Conservation (phyloP, 257 asterid species). For the Forsythia viridissima region DNA sequence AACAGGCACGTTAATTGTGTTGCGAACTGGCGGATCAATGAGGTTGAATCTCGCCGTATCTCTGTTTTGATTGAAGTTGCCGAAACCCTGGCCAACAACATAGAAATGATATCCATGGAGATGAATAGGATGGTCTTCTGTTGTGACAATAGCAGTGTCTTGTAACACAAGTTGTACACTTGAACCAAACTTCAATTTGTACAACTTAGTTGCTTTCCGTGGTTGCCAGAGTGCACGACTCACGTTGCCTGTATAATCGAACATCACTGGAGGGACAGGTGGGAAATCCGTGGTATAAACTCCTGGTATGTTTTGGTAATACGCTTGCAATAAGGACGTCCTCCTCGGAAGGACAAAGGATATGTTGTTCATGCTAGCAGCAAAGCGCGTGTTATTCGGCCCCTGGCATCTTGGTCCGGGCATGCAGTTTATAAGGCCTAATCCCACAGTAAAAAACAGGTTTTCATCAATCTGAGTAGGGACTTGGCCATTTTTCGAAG, state of each 20-base stretch:
- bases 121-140: constrained; percentile 69
- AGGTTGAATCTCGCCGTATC: constrained; percentile 57
- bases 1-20: constrained; percentile 62
- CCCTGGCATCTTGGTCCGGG: constrained; percentile 71
- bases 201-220: constrained; percentile 46
- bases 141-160: constrained; percentile 58
- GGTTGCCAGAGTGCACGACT: constrained; percentile 60
- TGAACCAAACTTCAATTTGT: constrained; percentile 49
- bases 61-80: constrained; percentile 51
- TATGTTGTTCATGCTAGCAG: constrained; percentile 65
- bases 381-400: constrained; percentile 56
- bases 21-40: constrained; percentile 56
- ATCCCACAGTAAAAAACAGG: constrained; percentile 60
- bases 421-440: constrained; percentile 56
- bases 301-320: constrained; percentile 53
- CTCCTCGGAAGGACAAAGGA: constrained; percentile 51
- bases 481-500: constrained; percentile 28
- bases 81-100: constrained; percentile 68
- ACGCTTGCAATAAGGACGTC: constrained; percentile 56
- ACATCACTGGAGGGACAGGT: constrained; percentile 46
- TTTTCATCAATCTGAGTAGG: constrained; percentile 48
- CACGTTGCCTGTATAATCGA: constrained; percentile 61
- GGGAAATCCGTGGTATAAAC: constrained; percentile 63
- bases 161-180: constrained; percentile 61
- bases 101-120: constrained; percentile 70